Evolutionary conservation across 176 grass and related monocot genomes (phyloP), one percentile per base, ranked within the genome.

Genomic region (Musa itinerans): DNA sequence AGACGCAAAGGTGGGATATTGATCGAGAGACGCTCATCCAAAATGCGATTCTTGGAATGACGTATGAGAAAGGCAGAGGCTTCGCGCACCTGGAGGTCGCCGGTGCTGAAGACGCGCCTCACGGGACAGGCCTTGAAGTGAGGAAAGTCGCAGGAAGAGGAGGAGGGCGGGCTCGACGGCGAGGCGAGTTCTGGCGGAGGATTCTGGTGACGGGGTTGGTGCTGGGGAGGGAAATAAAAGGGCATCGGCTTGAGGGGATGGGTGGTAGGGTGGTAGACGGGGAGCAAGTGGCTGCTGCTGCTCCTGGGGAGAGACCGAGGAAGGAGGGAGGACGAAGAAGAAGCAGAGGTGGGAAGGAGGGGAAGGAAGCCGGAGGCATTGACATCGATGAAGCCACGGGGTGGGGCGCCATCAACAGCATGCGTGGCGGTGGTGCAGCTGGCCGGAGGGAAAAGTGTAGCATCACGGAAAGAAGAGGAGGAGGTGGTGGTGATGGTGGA

Each of bases 101-200:
- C 85, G 1, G 85, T 88, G 66, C 85, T 85, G 65, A 86, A 84
- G 83, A 89, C 90, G 66, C 85, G 85, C 23, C 87, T 85, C 71
- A 88, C 29, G 68, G 79, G 77, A n/a, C 77, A 55, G 0, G 84
- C 27, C 53, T 78, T 86, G 81, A 85, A 87, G 50, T 92, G 83
- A 27, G 83, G 48, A 4, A 87, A 71, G 75, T 89, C 87, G 2
- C 83, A 82, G 49, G 23, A 23, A 0, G 23, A 23, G 23, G 53
- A 85, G 54, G 76, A 26, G 50, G 75, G 16, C 22, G 68, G 62
- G 9, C 76, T 54, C 0, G 81, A 81, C 11, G 83, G 83, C 86
- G 78, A 57, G 86, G 27, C 43, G 22, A 1, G 21, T 13, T 10
- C 2, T 4, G 63, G 10, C 21, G 7, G 63, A 11, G 10, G 57